These are phyloP conservation scores for Casuarina glauca DNA, from an alignment of 306 rosid genomes.

Conservation along the genomic window DNA sequence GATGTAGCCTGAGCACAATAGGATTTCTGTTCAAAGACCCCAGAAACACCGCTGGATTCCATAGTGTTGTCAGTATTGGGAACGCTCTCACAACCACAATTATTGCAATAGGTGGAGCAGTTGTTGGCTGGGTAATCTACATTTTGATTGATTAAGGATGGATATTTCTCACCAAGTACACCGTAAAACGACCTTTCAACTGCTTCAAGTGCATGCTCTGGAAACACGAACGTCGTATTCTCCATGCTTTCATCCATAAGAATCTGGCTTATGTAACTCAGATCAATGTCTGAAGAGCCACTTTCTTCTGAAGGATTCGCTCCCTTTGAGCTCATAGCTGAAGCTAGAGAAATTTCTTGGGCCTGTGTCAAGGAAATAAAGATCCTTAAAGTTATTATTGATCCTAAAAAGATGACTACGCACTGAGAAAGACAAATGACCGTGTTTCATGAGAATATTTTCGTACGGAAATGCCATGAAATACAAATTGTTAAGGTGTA, in stretches of 20 bases:
- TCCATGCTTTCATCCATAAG: conserved; percentile 10
- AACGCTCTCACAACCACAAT: not conserved
- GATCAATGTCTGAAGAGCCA: not conserved
- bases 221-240: not conserved
- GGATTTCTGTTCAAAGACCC: not conserved
- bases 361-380: too few relatives aligned
- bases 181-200: conserved; percentile 7
- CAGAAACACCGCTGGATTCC: not conserved
- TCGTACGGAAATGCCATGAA: too few relatives aligned
- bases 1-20: not conserved
- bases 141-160: not conserved
- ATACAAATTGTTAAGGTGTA: too few relatives aligned
- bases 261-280: conserved; percentile 4
- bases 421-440: too few relatives aligned
- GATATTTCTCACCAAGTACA: conserved; percentile 15
- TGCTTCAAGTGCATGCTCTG: not conserved
- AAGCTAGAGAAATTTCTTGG: not conserved
- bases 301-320: not conserved
- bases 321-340: not conserved
- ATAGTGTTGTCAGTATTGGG: not conserved
- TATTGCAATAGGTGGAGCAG: not conserved
- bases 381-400: too few relatives aligned
- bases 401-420: too few relatives aligned
- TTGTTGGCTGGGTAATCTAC: not conserved
- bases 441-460: too few relatives aligned